Evolutionary conservation across 768 basidiomycete species (phyloP), one percentile per base, ranked within the genome.

Genomic region (Mycena floridula): DNA sequence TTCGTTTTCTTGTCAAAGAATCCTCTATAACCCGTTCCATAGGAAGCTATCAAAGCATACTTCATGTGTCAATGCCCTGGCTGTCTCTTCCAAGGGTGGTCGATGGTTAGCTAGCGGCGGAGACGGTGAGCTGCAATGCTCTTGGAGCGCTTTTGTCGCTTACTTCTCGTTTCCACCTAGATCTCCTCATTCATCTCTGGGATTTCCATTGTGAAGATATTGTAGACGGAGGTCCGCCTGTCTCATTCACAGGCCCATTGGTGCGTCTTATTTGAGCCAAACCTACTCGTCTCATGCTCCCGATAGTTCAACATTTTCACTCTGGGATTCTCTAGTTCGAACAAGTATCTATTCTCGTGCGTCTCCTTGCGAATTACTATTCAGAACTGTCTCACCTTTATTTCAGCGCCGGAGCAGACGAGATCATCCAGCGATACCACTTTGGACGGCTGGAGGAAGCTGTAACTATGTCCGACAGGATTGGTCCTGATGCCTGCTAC

Each of bases 101-200:
- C 68, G 76, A 44, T 82, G 79, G 63, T 57, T 85, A 30, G 82
- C 81, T 3, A 82, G 78, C 53, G 84, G 80, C 23, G 83, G 84
- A 25, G 83, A 85, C 59, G 82, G 81, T 82, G 60, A 48, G 73
- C 55, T 3, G n/a, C n/a, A n/a, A n/a, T n/a, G n/a, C n/a, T n/a
- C n/a, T n/a, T n/a, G n/a, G n/a, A n/a, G n/a, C n/a, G n/a, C n/a
- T n/a, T n/a, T n/a, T n/a, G n/a, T n/a, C n/a, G n/a, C n/a, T n/a
- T n/a, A n/a, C n/a, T n/a, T n/a, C n/a, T n/a, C n/a, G n/a, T n/a
- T n/a, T n/a, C n/a, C n/a, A n/a, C n/a, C n/a, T 50, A 84, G 82
- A 85, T 60, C 61, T 72, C 6, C 58, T 66, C 11, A 66, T 83
- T 27, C 67, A 69, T 51, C 59, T 85, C 15, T 85, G 83, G 83